Evolutionary conservation across 139 green algal species (phyloP), one percentile per base, ranked within the genome.

Genomic region (Deuterostichococcus epilithicus): DNA sequence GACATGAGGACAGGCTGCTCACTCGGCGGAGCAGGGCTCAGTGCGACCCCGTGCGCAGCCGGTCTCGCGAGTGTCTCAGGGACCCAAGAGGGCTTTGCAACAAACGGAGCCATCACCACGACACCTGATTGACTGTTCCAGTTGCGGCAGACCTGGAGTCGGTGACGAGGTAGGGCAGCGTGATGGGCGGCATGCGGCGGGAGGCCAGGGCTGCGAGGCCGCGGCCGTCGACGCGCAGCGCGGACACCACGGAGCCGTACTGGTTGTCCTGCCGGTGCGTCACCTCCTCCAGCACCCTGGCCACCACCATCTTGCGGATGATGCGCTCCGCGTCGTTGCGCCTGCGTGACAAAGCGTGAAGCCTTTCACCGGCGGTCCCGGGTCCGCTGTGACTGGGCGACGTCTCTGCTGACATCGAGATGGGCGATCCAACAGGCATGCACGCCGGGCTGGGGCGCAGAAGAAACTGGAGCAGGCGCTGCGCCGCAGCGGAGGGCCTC

Each of bases 251-350:
- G 47, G 42, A 74, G 68, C 68, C 72, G n/a, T 84, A 81, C 77
- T 84, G 58, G 75, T 82, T 87, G 78, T 90, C 85, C 76, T 80
- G 76, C 0, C 88, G 75, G 30, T 70, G 67, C 30, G 86, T 89
- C 26, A 88, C 81, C 83, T 92, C 86, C 13, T 59, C 8, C 42
- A 92, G 68, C 32, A 90, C 28, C 15, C 73, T 60, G 22, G 75
- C 45, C 38, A 89, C 74, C 68, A 89, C 79, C 83, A 92, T 73
- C 44, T 76, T 74, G 8, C 84, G 83, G 75, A 92, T 70, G 68
- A 92, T 76, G 3, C 83, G 79, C 80, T 88, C 79, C 69, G 77
- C 80, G 30, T 87, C 79, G 34, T 47, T 75, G 34, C 77, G 77
- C 42, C 72, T 80, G 73, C 67, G 74, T 26, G 67, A 47, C 8